These are phyloP conservation scores for Ascochyta lentis DNA, from an alignment of 2,329 filamentous ascomycete species.

Conservation along the genomic window DNA sequence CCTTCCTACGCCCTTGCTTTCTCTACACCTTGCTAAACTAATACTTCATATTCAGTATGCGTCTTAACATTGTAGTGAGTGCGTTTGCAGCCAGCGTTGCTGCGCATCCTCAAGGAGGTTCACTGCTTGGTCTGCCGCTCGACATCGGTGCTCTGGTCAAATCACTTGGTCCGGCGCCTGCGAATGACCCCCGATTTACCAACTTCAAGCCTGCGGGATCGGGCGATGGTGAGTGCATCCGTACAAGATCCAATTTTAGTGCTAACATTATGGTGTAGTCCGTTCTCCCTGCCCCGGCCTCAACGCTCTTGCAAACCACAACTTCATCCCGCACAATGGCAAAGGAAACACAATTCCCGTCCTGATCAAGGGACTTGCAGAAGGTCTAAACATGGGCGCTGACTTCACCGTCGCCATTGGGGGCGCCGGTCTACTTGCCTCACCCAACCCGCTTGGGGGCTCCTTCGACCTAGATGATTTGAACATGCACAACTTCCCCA, in stretches of 20 bases:
- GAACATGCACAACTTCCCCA: conserved; percentile 27
- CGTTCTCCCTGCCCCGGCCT: conserved; percentile 26
- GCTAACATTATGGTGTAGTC: conserved; percentile 3
- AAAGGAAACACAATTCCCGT: conserved; percentile 23
- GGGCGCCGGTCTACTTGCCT: conserved; percentile 20
- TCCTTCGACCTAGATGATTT: conserved; percentile 28
- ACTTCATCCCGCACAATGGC: conserved; percentile 26
- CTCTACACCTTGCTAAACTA: not conserved
- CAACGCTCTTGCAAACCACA: conserved; percentile 28
- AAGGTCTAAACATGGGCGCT: conserved; percentile 25
- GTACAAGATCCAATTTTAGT: not conserved
- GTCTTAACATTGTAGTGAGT: not conserved
- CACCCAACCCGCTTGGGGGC: conserved; percentile 20
- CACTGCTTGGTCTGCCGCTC: conserved; percentile 16
- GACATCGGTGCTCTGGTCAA: conserved; percentile 17
- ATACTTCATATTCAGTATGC: not conserved
- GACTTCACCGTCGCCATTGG: conserved; percentile 26
- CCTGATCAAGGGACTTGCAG: conserved; percentile 24
- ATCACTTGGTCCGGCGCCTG: conserved; percentile 16
- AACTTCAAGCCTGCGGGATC: conserved; percentile 16
- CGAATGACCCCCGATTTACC: conserved; percentile 22
- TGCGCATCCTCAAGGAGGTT: conserved; percentile 9
- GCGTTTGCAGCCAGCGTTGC: not conserved
- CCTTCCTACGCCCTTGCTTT: not conserved
- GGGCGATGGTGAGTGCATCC: conserved; percentile 16